Conservation (phyloP, 495 filamentous ascomycete species). For the Bryoglossum gracile region DNA sequence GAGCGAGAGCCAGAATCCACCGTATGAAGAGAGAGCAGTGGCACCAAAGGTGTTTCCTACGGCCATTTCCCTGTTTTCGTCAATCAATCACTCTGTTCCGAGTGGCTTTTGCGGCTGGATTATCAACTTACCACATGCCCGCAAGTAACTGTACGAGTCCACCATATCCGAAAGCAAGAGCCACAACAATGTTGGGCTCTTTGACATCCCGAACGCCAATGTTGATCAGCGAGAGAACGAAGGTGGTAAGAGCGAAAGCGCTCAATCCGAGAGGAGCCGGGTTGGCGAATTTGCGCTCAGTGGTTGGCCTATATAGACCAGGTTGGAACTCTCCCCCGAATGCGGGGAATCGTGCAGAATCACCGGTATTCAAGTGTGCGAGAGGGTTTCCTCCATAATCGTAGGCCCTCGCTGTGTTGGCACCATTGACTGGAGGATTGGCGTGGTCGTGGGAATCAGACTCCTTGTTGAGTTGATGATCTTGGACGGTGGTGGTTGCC, state of each 20-base stretch:
- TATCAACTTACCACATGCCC: conserved; percentile 60
- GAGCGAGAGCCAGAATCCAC: conserved; percentile 94
- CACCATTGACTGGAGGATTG: conserved; percentile 23
- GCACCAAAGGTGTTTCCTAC: conserved; percentile 97
- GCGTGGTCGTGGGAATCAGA: background rate
- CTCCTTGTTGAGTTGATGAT: conserved; percentile 10
- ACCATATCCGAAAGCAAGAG: conserved; percentile 69
- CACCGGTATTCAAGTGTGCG: conserved; percentile 56
- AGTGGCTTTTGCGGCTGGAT: background rate
- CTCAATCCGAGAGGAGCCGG: conserved; percentile 78
- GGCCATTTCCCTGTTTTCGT: conserved; percentile 82
- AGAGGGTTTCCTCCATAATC: conserved; percentile 62
- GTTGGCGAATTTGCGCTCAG: conserved; percentile 77
- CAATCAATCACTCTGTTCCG: conserved; percentile 36
- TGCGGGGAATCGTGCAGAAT: conserved; percentile 58
- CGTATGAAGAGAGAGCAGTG: conserved; percentile 92
- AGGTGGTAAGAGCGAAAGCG: conserved; percentile 94
- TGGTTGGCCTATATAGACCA: conserved; percentile 70
- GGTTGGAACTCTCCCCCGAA: conserved; percentile 97
- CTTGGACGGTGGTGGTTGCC: conserved; percentile 1
- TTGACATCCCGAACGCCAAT: conserved; percentile 53
- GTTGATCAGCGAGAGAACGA: conserved; percentile 85
- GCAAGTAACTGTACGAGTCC: conserved; percentile 88
- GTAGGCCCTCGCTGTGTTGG: conserved; percentile 27
- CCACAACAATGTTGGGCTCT: conserved; percentile 61